Conservation (phyloP, 1,284 basidiomycete genomes). For the Vanrija sp. region DNA sequence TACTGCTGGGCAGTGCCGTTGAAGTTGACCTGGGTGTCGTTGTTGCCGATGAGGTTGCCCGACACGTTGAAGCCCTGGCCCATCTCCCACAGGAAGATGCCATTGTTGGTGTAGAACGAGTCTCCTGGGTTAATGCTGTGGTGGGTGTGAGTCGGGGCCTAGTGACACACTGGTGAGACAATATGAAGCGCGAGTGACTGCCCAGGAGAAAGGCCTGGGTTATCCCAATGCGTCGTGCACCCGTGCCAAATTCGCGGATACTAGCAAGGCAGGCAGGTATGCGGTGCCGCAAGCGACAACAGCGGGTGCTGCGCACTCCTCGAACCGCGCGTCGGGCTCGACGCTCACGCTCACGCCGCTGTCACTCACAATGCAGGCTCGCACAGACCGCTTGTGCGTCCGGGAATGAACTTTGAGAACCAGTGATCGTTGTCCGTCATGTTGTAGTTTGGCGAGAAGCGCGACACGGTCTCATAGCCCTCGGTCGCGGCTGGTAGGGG, state of each 20-base stretch:
- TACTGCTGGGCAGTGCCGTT: slow-evolving; percentile 17
- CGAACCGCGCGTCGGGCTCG: too few relatives aligned
- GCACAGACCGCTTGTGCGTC: slow-evolving; percentile 8
- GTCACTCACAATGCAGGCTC: slow-evolving; percentile 17
- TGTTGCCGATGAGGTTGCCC: slow-evolving; percentile 3
- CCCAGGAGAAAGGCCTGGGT: too few relatives aligned
- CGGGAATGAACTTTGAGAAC: slow-evolving; percentile 20
- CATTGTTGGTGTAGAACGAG: slow-evolving; percentile 17
- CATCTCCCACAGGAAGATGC: slow-evolving; percentile 22
- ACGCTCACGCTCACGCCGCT: neutral
- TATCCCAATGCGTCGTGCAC: too few relatives aligned
- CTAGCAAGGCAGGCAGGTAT: too few relatives aligned
- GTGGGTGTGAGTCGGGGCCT: neutral
- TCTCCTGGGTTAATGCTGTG: slow-evolving; percentile 14
- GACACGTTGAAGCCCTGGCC: slow-evolving; percentile 21
- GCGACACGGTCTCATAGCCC: slow-evolving; percentile 13
- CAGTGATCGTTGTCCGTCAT: slow-evolving; percentile 21
- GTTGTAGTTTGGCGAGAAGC: slow-evolving; percentile 19
- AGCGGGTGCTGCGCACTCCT: too few relatives aligned
- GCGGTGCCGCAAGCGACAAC: too few relatives aligned
- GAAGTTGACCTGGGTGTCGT: slow-evolving; percentile 13
- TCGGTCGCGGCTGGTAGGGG: slow-evolving; percentile 11
- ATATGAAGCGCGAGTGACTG: too few relatives aligned
- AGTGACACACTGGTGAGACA: too few relatives aligned
- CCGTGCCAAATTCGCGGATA: too few relatives aligned